phyloP scores from a whole-genome alignment of 441 rosid genomes.

The Adansonia grandidieri region DNA sequence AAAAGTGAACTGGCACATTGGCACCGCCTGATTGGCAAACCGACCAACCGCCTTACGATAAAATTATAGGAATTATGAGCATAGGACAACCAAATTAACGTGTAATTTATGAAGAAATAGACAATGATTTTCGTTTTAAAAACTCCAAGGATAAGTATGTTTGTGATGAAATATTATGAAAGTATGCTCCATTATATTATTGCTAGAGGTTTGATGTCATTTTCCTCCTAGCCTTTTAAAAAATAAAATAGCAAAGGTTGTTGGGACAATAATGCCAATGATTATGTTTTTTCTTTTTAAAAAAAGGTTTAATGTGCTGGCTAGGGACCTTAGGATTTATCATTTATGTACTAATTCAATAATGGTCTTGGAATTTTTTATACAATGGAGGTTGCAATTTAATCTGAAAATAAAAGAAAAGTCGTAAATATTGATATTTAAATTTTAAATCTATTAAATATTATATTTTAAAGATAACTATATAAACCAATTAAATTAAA shows the following conservation, averaged over 20 bases:
- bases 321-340: neutral
- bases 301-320: neutral
- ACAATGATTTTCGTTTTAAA: constrained; percentile 6
- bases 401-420: too few species aligned
- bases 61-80: constrained; percentile 43
- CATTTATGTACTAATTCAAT: neutral
- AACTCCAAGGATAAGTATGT: neutral
- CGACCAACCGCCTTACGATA: constrained; percentile 61
- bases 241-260: neutral
- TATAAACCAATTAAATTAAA: too few species aligned
- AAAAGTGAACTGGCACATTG: constrained; percentile 21
- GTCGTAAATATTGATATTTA: too few species aligned
- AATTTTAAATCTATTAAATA: too few species aligned
- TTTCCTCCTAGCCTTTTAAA: neutral
- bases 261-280: neutral
- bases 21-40: constrained; percentile 50
- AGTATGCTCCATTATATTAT: neutral
- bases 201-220: neutral
- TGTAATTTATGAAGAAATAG: constrained; percentile 29
- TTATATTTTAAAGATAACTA: too few species aligned
- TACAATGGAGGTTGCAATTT: too few species aligned
- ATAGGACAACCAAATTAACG: neutral
- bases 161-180: neutral
- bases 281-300: neutral
- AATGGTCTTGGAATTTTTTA: too few species aligned